phyloP scores from a whole-genome alignment of 352 stramenopile genomes.

The Pythium phragmiticola region DNA sequence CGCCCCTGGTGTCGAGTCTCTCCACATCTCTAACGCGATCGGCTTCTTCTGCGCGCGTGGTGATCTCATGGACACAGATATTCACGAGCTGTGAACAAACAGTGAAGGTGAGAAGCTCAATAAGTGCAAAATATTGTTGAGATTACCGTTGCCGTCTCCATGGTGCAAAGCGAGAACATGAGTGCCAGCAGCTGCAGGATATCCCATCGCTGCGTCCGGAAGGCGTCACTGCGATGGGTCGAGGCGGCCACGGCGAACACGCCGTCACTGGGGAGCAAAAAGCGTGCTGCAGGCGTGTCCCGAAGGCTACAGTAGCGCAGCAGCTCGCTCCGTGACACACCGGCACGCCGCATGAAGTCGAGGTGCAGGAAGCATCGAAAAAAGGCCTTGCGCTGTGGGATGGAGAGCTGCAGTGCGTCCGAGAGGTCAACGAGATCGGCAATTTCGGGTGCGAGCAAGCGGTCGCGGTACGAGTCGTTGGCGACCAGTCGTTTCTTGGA shows the following conservation, averaged over 20 bases:
- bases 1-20: background rate
- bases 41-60: background rate
- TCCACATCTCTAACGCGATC: background rate
- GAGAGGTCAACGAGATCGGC: slow-evolving; percentile 53
- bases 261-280: slow-evolving; percentile 36
- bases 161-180: slow-evolving; percentile 65
- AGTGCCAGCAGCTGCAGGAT: slow-evolving; percentile 49
- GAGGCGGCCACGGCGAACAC: slow-evolving; percentile 24
- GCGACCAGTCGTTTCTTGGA: slow-evolving; percentile 44
- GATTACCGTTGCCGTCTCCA: slow-evolving; percentile 29
- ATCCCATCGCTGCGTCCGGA: slow-evolving; percentile 46
- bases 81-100: slow-evolving; percentile 3
- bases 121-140: background rate
- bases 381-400: slow-evolving; percentile 53
- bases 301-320: slow-evolving; percentile 57
- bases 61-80: slow-evolving; percentile 9
- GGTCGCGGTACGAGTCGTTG: slow-evolving; percentile 68
- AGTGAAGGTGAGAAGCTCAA: background rate
- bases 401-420: slow-evolving; percentile 47
- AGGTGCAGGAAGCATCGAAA: slow-evolving; percentile 66
- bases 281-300: slow-evolving; percentile 29
- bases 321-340: slow-evolving; percentile 47
- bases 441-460: slow-evolving; percentile 58
- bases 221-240: slow-evolving; percentile 37
- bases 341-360: slow-evolving; percentile 54